Evolutionary conservation across 805 yeast genomes (phyloP), one percentile per base, ranked within the genome.

Genomic region (Kodamaea sagamina): DNA sequence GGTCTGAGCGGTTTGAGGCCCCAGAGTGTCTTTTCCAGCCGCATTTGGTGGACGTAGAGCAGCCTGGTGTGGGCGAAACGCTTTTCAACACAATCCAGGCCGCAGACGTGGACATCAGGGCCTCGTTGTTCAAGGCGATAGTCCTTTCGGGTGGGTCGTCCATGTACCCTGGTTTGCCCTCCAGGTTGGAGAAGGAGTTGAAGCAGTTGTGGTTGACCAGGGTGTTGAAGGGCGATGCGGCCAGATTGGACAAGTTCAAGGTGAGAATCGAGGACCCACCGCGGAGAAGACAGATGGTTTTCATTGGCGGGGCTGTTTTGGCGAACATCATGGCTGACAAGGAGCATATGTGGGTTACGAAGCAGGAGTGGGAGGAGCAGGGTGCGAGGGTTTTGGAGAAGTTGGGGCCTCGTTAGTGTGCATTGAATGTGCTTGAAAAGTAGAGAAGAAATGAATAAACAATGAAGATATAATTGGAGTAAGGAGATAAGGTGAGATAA

Each of bases 231-330:
- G 89, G 89, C 40, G 96, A 93, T 67, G 82, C 97, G 19, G 60
- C 89, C 12, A 78, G 98, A 59, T 75, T 93, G 52, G 86, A 80
- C 48, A 90, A 90, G 67, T 92, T 93, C 70, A 93, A 93, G 68
- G 97, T 93, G 31, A 81, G 92, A 68, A 93, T 93, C 57, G 98
- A 93, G 66, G 98, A 93, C 65, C 98, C 99, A 32, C 99, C 99
- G 53, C 82, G 98, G 74, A 89, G 99, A 75, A 86, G 90, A 64
- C 97, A 93, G 67, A 92, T 93, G 97, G 99, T 93, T 26, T 93
- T 93, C 68, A 83, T 92, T 53, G 99, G 99, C 55, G 99, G 99
- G 57, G 98, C 98, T 4, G 98, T 93, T 15, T 76, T 93, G 61
- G 98, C 99, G 25, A 89, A 86, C 61, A 92, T 93, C 54, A 93